Base-by-base conservation (phyloP, 2,329 filamentous ascomycete species). In the Talaromyces funiculosus region DNA sequence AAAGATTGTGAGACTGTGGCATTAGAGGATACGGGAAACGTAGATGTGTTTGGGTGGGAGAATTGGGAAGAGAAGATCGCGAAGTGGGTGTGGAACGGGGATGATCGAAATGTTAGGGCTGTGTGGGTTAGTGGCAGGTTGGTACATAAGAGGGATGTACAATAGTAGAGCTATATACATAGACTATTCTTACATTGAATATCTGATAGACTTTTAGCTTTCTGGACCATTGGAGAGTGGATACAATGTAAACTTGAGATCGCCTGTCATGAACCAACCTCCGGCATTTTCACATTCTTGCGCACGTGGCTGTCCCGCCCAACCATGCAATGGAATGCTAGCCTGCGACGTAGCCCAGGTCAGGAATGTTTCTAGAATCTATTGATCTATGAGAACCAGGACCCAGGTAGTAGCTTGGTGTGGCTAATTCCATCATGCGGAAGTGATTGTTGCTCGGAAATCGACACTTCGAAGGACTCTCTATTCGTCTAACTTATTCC, bases 31-130 rank as follows among this genome's bases (percentile, higher is more conserved):
- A 73, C 78, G 3, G 86, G 88, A 0, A 86, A 87, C 51, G 90
- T 97, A 0, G 92, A 97, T 74, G 74, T 97, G 0, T 99, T 97
- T 78, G 92, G 92, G 0, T 91, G 88, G 84, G 93, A 97, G 81
- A 84, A 71, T n/a, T 95, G 90, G 90, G 85, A 88, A 40, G 90
- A 97, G 69, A 85, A 81, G 69, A 77, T 97, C 10, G 90, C 90
- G 57, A 99, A 99, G 80, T 99, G 94, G 94, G 80, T 97, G 63
- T 99, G 90, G 76, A 89, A 85, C 65, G 94, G 94, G 0, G 92
- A 97, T 78, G 94, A 97, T 76, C 81, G 93, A 66, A 97, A 97
- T 73, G 93, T 92, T 2, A 82, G 82, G 67, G 86, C 82, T 66
- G 94, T 99, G 4, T 99, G 93, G 93, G 92, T 97, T 1, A 86